Evolutionary conservation across 768 basidiomycete species (phyloP).

Genomic region (Psilocybe sp.): DNA sequence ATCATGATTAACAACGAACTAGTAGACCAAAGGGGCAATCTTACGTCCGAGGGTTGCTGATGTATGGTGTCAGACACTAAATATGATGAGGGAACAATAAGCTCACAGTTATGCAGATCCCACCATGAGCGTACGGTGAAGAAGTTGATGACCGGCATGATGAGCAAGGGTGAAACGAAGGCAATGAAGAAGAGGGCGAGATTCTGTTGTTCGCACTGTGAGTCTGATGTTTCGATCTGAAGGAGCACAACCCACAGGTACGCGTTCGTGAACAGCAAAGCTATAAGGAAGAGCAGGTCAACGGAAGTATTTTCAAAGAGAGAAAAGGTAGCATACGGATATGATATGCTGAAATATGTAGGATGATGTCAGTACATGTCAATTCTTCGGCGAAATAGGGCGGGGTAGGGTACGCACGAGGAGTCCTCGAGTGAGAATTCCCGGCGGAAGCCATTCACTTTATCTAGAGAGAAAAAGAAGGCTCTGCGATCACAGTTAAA

Average conservation of each 20-base stretch:
- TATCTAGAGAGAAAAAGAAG: constrained; percentile 60
- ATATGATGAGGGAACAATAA: neutral
- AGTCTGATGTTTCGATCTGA: neutral
- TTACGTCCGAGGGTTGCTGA: constrained; percentile 42
- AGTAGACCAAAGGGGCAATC: constrained; percentile 11
- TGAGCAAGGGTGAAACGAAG: constrained; percentile 62
- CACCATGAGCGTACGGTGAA: constrained; percentile 80
- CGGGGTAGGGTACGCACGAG: constrained; percentile 46
- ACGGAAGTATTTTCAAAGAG: neutral
- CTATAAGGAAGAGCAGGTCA: constrained; percentile 29
- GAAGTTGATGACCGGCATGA: constrained; percentile 68
- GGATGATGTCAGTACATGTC: constrained; percentile 15
- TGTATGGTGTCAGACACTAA: neutral
- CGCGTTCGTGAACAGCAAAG: constrained; percentile 71
- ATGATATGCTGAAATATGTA: constrained; percentile 29
- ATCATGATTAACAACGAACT: constrained; percentile 4
- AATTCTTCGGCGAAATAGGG: neutral
- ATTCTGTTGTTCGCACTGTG: constrained; percentile 29
- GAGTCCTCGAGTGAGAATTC: constrained; percentile 78
- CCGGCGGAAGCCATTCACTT: constrained; percentile 70
- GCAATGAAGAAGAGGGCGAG: constrained; percentile 49
- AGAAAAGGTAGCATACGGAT: constrained; percentile 32
- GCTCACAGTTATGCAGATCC: constrained; percentile 77
- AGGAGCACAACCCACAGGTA: constrained; percentile 51
- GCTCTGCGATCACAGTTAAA: constrained; percentile 34